A percentile compares a stretch with the other conserved stretches of the same genome.
Conservation (phyloP, 192 early-diverging fungal genomes). For the Thoreauomyces humboldtii region DNA sequence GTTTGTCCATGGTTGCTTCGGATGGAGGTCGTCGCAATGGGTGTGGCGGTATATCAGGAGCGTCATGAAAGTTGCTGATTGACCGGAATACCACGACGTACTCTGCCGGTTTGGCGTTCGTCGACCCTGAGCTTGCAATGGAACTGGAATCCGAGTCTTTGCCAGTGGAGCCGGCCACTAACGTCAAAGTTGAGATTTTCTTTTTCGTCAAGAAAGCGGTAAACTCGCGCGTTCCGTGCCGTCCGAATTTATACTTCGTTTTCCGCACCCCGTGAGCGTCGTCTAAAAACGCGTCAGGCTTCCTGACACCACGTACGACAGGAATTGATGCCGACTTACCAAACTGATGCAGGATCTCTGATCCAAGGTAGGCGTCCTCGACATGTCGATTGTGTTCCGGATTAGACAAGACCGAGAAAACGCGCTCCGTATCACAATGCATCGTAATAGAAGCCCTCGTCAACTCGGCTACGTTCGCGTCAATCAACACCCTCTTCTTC, state of each 20-base stretch:
- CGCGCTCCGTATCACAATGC: slow-evolving; percentile 44
- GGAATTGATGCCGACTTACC: slow-evolving; percentile 25
- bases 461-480: slow-evolving; percentile 35
- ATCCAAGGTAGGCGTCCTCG: slow-evolving; percentile 37
- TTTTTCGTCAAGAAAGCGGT: slow-evolving; percentile 40
- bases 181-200: no score
- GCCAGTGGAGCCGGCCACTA: no score
- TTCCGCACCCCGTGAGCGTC: slow-evolving; percentile 20
- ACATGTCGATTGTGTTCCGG: slow-evolving; percentile 49
- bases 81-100: slow-evolving; percentile 3
- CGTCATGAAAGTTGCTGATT: not conserved
- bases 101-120: not conserved
- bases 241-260: slow-evolving; percentile 29
- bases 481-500: slow-evolving; percentile 33
- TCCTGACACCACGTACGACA: not conserved
- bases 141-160: not conserved
- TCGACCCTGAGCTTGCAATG: not conserved
- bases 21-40: no score
- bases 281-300: not conserved
- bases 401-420: slow-evolving; percentile 54
- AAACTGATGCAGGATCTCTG: slow-evolving; percentile 30
- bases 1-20: no score
- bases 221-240: slow-evolving; percentile 27
- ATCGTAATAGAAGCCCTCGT: slow-evolving; percentile 27
- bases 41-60: not conserved